These are phyloP conservation scores for Wickerhamomyces sp. DNA, from an alignment of 1,139 yeast genomes.

Conservation along the genomic window DNA sequence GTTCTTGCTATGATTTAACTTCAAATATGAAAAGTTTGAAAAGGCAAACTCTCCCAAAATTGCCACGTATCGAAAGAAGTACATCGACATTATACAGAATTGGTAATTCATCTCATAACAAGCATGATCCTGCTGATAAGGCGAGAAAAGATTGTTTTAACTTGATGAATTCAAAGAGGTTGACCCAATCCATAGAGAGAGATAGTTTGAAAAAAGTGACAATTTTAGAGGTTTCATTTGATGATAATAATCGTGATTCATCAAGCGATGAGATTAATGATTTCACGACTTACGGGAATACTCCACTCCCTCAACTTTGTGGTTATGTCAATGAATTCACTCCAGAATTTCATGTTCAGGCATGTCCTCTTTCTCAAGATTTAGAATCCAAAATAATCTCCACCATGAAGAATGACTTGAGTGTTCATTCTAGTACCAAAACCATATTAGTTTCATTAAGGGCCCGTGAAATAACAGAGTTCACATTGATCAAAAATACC, in stretches of 20 bases:
- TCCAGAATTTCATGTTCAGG: slow-evolving; percentile 33
- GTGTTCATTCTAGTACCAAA: slow-evolving; percentile 22
- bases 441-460: slow-evolving; percentile 41
- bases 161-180: slow-evolving; percentile 9
- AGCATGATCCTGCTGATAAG: not conserved
- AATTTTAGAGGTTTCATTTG: slow-evolving; percentile 11
- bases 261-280: too few species aligned
- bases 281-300: too few species aligned
- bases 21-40: slow-evolving; percentile 3
- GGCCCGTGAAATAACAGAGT: slow-evolving; percentile 52
- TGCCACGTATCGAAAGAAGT: slow-evolving; percentile 21
- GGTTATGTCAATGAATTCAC: slow-evolving; percentile 20
- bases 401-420: slow-evolving; percentile 53
- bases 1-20: slow-evolving; percentile 5
- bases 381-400: slow-evolving; percentile 46
- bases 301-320: slow-evolving; percentile 18
- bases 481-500: slow-evolving; percentile 35
- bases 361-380: slow-evolving; percentile 39
- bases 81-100: slow-evolving; percentile 12
- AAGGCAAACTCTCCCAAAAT: slow-evolving; percentile 12
- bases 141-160: slow-evolving; percentile 4
- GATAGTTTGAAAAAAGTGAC: slow-evolving; percentile 12
- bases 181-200: not conserved
- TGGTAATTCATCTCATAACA: slow-evolving; percentile 1
- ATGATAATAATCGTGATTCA: slow-evolving; percentile 1